A percentile compares a stretch with the other conserved stretches of the same genome.
Evolutionary conservation across 2,329 filamentous ascomycete genomes (phyloP).

Genomic region (Sarocladiaceae sp.): DNA sequence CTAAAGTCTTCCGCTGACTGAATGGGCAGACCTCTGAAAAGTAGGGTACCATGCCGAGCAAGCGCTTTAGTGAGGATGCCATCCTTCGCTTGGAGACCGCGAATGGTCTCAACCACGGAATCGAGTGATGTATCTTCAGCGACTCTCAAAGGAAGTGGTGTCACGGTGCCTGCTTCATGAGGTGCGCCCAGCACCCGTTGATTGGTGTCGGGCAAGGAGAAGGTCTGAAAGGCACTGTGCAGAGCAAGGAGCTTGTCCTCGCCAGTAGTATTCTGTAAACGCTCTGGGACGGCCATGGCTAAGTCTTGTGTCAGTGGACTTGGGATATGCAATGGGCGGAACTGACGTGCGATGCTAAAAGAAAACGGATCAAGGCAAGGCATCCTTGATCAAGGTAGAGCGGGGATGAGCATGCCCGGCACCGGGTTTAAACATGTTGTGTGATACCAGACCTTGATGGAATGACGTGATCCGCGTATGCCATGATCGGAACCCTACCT

Average conservation of each 20-base stretch:
- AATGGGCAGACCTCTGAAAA: constrained; percentile 43
- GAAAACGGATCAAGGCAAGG: background rate
- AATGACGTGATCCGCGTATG: background rate
- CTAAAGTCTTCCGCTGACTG: constrained; percentile 40
- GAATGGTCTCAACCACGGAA: background rate
- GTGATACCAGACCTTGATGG: background rate
- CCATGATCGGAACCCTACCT: background rate
- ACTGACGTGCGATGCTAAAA: background rate
- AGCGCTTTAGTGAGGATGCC: constrained; percentile 33
- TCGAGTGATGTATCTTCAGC: background rate
- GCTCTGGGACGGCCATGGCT: background rate
- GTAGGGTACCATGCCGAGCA: constrained; percentile 38
- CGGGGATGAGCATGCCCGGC: background rate
- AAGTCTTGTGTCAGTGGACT: background rate
- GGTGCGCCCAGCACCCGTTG: background rate
- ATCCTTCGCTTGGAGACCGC: background rate
- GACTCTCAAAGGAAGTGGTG: background rate
- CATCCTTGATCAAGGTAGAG: background rate
- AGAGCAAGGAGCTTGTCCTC: background rate
- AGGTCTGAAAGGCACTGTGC: background rate
- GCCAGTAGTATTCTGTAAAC: background rate
- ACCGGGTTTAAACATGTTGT: background rate
- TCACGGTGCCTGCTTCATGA: background rate
- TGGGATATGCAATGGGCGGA: background rate
- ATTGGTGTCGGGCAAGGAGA: background rate